These are phyloP conservation scores for Chytriomyces sp. DNA, from an alignment of 192 early-diverging fungal species.

Conservation along the genomic window DNA sequence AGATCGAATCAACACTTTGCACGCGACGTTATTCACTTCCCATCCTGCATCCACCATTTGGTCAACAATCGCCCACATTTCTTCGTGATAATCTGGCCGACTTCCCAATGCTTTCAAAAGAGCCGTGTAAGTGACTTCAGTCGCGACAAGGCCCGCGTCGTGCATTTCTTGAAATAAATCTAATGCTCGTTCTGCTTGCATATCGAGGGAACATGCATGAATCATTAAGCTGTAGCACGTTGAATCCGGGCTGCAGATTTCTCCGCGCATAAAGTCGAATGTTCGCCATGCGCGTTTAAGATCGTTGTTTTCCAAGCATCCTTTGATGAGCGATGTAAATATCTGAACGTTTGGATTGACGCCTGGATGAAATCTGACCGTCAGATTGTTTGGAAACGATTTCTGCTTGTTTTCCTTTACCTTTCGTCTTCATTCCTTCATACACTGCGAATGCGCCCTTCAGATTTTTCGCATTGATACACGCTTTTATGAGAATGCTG, in stretches of 20 bases:
- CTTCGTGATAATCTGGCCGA: conserved; percentile 81
- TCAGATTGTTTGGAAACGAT: conserved; percentile 45
- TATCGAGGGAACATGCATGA: conserved; percentile 81
- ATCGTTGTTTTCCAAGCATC: conserved; percentile 74
- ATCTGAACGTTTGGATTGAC: conserved; percentile 58
- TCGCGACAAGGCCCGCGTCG: conserved; percentile 68
- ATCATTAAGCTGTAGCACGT: conserved; percentile 89
- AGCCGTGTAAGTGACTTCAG: conserved; percentile 85
- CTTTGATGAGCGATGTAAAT: conserved; percentile 83
- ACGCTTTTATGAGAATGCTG: conserved; percentile 74
- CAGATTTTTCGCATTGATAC: conserved; percentile 59
- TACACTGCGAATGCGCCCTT: conserved; percentile 79
- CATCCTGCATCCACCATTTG: conserved; percentile 90
- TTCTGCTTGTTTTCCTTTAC: not conserved
- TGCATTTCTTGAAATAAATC: conserved; percentile 92
- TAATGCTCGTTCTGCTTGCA: conserved; percentile 87
- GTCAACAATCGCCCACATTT: conserved; percentile 77
- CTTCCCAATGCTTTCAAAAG: conserved; percentile 83
- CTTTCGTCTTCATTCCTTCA: conserved; percentile 72
- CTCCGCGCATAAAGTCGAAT: conserved; percentile 85
- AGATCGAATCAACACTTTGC: conserved; percentile 79
- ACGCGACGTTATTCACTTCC: conserved; percentile 76
- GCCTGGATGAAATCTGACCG: not conserved
- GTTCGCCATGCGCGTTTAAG: conserved; percentile 84
- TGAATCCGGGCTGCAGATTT: conserved; percentile 78